Evolutionary conservation across 306 rosid genomes (phyloP).

Genomic region (Benincasa hispida): DNA sequence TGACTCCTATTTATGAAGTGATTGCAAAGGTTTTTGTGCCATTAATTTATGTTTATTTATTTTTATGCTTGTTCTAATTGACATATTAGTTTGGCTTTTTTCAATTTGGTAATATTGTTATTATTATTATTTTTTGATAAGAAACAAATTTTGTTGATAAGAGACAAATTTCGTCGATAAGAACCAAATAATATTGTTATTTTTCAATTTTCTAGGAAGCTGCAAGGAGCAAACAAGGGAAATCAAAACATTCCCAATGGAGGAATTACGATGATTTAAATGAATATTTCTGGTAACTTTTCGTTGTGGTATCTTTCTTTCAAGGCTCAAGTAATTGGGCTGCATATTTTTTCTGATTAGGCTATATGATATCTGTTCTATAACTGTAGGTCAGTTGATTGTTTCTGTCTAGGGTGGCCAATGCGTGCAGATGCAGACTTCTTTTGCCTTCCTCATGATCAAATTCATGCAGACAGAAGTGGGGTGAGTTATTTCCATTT

Average conservation of each 20-base stretch:
- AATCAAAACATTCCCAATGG: constrained; percentile 99
- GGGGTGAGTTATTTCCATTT: constrained; percentile 33
- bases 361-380: constrained; percentile 10
- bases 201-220: constrained; percentile 53
- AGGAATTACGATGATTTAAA: constrained; percentile 94
- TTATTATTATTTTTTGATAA: too few species aligned
- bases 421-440: constrained; percentile 98
- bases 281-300: constrained; percentile 81
- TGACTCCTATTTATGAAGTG: constrained; percentile 86
- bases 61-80: background rate
- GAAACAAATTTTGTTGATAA: too few species aligned
- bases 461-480: constrained; percentile 26
- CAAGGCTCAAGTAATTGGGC: background rate
- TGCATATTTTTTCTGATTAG: background rate
- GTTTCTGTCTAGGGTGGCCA: constrained; percentile 97
- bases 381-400: constrained; percentile 76
- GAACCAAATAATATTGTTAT: background rate
- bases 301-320: background rate
- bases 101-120: background rate
- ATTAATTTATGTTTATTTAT: background rate
- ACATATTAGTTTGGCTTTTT: background rate
- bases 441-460: constrained; percentile 39
- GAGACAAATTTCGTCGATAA: too few species aligned
- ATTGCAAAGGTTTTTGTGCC: constrained; percentile 61
- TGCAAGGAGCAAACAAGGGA: constrained; percentile 57